phyloP scores from a whole-genome alignment of 225 moss, liverwort and hornwort species.

The Marchantia paleacea region DNA sequence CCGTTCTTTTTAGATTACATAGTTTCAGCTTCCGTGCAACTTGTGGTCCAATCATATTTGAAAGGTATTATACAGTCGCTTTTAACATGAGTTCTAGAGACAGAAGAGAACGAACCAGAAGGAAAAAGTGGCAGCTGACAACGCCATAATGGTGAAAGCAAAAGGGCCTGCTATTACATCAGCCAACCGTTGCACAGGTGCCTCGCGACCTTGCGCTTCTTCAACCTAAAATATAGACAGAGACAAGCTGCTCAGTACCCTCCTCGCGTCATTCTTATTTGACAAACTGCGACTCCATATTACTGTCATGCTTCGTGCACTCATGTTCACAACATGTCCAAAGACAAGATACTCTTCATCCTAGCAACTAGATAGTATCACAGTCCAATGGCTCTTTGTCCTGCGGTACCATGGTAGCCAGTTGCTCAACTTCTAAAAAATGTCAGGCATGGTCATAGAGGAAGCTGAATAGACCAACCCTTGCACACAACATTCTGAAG shows the following conservation, averaged over 20 bases:
- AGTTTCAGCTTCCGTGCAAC: neutral
- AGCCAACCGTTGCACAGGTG: constrained; percentile 84
- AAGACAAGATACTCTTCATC: neutral
- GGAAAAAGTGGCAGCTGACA: constrained; percentile 74
- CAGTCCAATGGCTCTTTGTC: no score
- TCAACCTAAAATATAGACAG: constrained; percentile 41
- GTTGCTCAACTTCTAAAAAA: no score
- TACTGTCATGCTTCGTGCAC: neutral
- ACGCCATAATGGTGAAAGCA: constrained; percentile 77
- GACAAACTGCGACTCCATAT: neutral
- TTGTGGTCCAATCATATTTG: no score
- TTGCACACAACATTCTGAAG: neutral
- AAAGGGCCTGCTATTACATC: constrained; percentile 88
- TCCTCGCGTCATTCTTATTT: neutral
- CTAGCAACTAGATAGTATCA: neutral
- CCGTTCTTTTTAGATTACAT: neutral
- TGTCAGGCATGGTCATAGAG: neutral
- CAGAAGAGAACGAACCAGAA: constrained; percentile 50
- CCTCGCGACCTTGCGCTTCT: constrained; percentile 91
- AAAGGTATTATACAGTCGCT: neutral
- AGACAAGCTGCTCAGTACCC: neutral
- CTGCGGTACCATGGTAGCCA: no score
- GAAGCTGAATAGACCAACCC: neutral
- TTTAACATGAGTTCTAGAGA: neutral
- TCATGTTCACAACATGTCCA: neutral